These are phyloP conservation scores for Pythium periplocum DNA, from an alignment of 352 stramenopile genomes.

Conservation along the genomic window DNA sequence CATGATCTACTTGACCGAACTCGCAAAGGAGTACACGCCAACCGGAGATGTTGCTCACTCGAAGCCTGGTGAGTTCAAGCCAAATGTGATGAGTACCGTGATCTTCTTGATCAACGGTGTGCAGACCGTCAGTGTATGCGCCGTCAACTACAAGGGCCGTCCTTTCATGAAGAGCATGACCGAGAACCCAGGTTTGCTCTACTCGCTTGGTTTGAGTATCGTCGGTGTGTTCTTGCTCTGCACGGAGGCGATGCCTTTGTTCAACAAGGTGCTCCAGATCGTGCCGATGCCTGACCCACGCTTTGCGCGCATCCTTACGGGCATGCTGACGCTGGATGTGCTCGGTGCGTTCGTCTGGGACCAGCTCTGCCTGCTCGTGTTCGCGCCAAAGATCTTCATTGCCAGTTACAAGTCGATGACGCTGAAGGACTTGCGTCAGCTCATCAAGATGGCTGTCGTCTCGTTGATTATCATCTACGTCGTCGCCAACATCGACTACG, in stretches of 20 bases:
- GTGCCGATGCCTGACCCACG: constrained; percentile 87
- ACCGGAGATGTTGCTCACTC: constrained; percentile 73
- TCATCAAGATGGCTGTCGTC: constrained; percentile 82
- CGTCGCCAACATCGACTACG: constrained; percentile 86
- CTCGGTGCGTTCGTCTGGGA: constrained; percentile 85
- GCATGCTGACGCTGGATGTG: constrained; percentile 77
- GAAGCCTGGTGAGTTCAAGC: constrained; percentile 92
- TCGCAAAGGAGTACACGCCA: constrained; percentile 88
- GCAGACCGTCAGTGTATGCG: constrained; percentile 97
- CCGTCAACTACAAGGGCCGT: constrained; percentile 97
- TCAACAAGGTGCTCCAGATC: constrained; percentile 92
- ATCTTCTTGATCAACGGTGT: constrained; percentile 97
- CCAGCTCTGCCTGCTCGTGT: constrained; percentile 78
- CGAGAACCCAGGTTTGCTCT: constrained; percentile 95
- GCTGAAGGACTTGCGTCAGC: constrained; percentile 71
- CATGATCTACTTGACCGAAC: constrained; percentile 91
- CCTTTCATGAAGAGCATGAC: constrained; percentile 98
- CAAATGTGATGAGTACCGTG: constrained; percentile 97
- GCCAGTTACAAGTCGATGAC: constrained; percentile 71
- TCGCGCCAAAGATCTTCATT: constrained; percentile 85
- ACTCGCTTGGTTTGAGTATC: constrained; percentile 82
- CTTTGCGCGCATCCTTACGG: constrained; percentile 78
- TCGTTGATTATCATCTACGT: constrained; percentile 85
- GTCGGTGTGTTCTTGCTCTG: constrained; percentile 90
- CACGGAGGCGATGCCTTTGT: constrained; percentile 87